Conservation (phyloP, 345 rosid genomes). For the Heritiera littoralis region DNA sequence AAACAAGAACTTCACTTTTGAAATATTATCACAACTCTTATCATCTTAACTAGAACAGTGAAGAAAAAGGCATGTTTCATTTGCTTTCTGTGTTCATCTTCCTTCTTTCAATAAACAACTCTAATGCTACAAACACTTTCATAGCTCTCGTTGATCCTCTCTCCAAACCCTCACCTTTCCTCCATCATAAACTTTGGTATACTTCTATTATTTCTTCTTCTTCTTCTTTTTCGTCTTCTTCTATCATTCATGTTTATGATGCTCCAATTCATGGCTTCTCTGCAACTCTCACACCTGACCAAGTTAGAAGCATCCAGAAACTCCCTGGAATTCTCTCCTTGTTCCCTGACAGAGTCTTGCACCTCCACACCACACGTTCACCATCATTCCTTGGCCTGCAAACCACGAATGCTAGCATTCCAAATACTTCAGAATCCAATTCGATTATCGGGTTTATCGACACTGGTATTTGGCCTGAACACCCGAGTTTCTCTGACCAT, state of each 20-base stretch:
- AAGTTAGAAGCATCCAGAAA: constrained; percentile 4
- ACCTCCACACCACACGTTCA: constrained; percentile 30
- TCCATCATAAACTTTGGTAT: constrained; percentile 3
- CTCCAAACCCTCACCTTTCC: constrained; percentile 18
- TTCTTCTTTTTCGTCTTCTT: not conserved
- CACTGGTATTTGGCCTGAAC: constrained; percentile 26
- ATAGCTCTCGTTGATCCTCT: not conserved
- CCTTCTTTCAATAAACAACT: not conserved
- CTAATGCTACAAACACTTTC: not conserved
- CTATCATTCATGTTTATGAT: constrained; percentile 4
- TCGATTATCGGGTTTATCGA: constrained; percentile 24
- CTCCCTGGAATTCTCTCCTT: constrained; percentile 15
- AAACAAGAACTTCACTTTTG: not conserved
- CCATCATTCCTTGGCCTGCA: constrained; percentile 29
- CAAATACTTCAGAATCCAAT: not conserved
- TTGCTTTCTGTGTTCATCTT: not conserved
- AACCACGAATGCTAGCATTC: not conserved
- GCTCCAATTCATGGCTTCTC: constrained; percentile 27
- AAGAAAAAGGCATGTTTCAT: not conserved
- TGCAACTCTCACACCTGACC: not conserved
- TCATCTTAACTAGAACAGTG: not conserved
- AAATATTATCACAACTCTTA: not conserved
- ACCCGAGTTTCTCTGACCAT: constrained; percentile 12
- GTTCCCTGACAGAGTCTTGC: constrained; percentile 11
- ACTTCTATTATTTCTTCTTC: not conserved